Conservation (phyloP, 2,329 filamentous ascomycete genomes). For the Verticillium longisporum region DNA sequence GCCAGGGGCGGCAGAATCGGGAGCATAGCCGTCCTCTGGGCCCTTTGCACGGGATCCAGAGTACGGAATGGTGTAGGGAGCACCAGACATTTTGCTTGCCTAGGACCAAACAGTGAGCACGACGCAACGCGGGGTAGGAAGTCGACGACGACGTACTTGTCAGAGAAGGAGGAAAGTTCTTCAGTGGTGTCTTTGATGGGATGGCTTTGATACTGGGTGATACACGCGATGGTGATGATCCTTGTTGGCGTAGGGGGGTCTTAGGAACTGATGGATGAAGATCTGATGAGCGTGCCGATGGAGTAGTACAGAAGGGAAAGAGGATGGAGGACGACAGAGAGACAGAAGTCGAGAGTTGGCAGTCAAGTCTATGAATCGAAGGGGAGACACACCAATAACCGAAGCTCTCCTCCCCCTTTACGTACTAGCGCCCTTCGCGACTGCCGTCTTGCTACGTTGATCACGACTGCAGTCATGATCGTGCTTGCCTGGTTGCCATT, state of each 20-base stretch:
- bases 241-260: background rate
- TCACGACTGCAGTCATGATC: background rate
- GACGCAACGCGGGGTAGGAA: background rate
- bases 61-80: constrained; percentile 20
- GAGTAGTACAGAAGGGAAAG: background rate
- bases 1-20: background rate
- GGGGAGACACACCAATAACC: background rate
- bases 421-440: background rate
- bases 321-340: background rate
- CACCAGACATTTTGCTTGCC: constrained; percentile 9
- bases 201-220: background rate
- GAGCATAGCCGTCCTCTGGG: constrained; percentile 9
- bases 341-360: background rate
- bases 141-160: background rate
- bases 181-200: background rate
- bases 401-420: background rate
- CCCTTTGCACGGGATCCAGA: constrained; percentile 15
- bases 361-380: background rate
- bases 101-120: constrained; percentile 3
- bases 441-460: background rate
- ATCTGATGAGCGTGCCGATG: background rate
- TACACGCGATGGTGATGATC: background rate
- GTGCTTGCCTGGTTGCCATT: background rate
- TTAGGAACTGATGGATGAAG: background rate
- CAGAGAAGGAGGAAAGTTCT: background rate